A percentile compares a stretch with the other conserved stretches of the same genome.
phyloP scores from a whole-genome alignment of 108 stramenopile species.

The Schizochytrium sp. region DNA sequence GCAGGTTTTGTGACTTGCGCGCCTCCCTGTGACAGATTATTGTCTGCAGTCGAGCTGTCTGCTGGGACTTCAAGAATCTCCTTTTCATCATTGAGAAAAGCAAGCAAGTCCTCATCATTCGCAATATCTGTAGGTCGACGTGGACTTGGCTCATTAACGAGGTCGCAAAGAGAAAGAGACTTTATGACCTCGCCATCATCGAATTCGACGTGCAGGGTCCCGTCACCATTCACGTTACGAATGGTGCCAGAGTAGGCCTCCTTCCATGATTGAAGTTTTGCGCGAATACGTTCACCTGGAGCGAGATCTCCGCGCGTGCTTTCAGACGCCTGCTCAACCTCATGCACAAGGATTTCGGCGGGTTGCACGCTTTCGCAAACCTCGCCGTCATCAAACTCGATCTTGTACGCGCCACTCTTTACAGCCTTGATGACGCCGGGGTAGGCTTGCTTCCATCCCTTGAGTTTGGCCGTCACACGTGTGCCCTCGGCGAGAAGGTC shows the following conservation, averaged over 20 bases:
- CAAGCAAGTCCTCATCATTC: neutral
- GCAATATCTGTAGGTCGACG: neutral
- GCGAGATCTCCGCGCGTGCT: too few relatives aligned
- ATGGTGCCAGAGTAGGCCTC: neutral
- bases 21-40: neutral
- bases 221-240: neutral
- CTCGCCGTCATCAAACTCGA: conserved; percentile 6
- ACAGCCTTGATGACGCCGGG: neutral
- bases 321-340: too few relatives aligned
- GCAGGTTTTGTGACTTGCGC: neutral
- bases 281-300: neutral
- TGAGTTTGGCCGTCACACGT: neutral
- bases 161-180: neutral
- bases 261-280: neutral
- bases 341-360: neutral
- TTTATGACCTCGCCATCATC: neutral
- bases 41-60: neutral
- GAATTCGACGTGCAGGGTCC: neutral
- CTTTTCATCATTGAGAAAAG: conserved; percentile 1
- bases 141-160: neutral
- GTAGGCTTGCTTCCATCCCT: neutral
- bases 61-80: neutral
- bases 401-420: neutral
- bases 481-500: neutral
- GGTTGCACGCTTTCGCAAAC: neutral